These are phyloP conservation scores for Brassica carinata DNA, from an alignment of 345 rosid genomes.

Conservation along the genomic window DNA sequence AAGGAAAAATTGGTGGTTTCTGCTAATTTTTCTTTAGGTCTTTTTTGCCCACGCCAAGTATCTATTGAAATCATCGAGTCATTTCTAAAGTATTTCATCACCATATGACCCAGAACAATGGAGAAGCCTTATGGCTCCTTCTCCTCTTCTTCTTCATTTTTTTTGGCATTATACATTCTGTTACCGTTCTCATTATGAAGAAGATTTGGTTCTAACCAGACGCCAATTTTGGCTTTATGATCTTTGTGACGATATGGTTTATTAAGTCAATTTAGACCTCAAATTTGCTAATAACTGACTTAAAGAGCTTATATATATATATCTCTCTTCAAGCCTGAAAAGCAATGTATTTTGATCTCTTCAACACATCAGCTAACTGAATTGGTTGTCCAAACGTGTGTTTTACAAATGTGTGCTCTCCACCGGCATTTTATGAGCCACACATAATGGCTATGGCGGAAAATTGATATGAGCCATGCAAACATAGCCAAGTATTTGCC, in stretches of 20 bases:
- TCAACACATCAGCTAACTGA: constrained; percentile 61
- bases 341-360: constrained; percentile 69
- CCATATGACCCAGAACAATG: constrained; percentile 41
- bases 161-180: constrained; percentile 16
- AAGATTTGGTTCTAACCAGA: constrained; percentile 55
- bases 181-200: constrained; percentile 52
- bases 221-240: constrained; percentile 63
- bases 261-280: constrained; percentile 35
- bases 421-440: constrained; percentile 60
- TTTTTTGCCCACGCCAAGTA: constrained; percentile 8
- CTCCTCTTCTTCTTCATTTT: constrained; percentile 35
- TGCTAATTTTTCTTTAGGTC: constrained; percentile 22
- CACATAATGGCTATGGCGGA: constrained; percentile 60
- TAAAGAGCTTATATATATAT: constrained; percentile 60
- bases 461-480: constrained; percentile 65
- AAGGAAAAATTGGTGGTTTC: constrained; percentile 22
- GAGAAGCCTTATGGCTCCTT: constrained; percentile 59
- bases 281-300: constrained; percentile 56
- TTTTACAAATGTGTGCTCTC: constrained; percentile 66
- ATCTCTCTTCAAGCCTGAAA: constrained; percentile 71
- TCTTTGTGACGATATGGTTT: constrained; percentile 43
- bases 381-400: constrained; percentile 69
- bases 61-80: constrained; percentile 19
- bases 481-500: constrained; percentile 86
- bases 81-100: constrained; percentile 36